Conservation (phyloP, 1,284 basidiomycete species). For the Rhodotorula sp. region DNA sequence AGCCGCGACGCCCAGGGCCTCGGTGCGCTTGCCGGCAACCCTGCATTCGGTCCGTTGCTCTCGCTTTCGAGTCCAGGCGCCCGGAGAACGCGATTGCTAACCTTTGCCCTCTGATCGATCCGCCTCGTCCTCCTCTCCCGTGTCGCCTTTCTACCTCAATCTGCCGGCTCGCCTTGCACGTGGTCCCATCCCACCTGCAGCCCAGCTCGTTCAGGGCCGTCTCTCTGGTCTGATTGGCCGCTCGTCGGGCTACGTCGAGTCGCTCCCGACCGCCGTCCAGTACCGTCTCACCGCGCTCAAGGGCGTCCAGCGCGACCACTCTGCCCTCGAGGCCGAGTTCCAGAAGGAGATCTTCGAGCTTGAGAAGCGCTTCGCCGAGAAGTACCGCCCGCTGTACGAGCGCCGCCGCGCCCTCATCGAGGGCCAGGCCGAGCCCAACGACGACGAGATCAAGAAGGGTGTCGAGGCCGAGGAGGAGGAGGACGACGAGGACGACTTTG, state of each 20-base stretch:
- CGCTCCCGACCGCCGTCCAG: slow-evolving; percentile 77
- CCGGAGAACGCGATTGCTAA: too few relatives aligned
- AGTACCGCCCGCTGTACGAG: slow-evolving; percentile 84
- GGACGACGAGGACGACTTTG: slow-evolving; percentile 57
- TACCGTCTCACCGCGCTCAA: slow-evolving; percentile 88
- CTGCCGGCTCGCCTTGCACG: too few relatives aligned
- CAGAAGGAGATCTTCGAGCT: slow-evolving; percentile 95
- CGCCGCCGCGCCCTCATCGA: slow-evolving; percentile 81
- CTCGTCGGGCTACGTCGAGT: slow-evolving; percentile 84
- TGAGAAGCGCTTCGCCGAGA: slow-evolving; percentile 92
- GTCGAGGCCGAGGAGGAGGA: slow-evolving; percentile 62
- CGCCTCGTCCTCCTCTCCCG: neutral
- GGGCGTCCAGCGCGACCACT: slow-evolving; percentile 90
- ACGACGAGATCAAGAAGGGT: slow-evolving; percentile 81
- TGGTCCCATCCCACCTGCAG: slow-evolving; percentile 4
- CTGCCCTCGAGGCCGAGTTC: slow-evolving; percentile 90
- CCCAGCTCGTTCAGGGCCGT: slow-evolving; percentile 50
- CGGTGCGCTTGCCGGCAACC: slow-evolving; percentile 39
- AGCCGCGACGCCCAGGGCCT: slow-evolving; percentile 39
- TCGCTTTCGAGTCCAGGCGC: too few relatives aligned
- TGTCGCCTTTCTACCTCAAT: neutral
- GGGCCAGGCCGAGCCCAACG: slow-evolving; percentile 72
- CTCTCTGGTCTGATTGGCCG: slow-evolving; percentile 71
- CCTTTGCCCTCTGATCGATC: neutral
- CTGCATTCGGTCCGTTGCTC: slow-evolving; percentile 36